Evolutionary conservation across 441 rosid species (phyloP).

Genomic region (Adansonia rubrostipa): DNA sequence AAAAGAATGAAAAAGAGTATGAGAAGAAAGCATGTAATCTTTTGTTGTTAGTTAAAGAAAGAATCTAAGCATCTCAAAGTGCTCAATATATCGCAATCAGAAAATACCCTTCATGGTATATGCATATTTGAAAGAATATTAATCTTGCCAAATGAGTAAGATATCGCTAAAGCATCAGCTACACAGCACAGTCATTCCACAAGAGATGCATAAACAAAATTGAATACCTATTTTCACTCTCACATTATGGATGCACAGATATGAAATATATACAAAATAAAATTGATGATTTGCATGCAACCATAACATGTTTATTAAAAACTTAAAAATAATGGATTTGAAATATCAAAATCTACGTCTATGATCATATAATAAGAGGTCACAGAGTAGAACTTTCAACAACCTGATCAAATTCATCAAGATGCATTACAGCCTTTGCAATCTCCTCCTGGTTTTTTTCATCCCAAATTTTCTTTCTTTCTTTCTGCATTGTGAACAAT

Average conservation of each 20-base stretch:
- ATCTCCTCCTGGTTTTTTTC: constrained; percentile 87
- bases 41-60: constrained; percentile 8
- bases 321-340: constrained; percentile 4
- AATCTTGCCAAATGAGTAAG: constrained; percentile 3
- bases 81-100: constrained; percentile 14
- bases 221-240: constrained; percentile 9
- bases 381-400: constrained; percentile 16
- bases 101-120: background rate
- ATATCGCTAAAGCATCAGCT: background rate
- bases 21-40: background rate
- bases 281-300: background rate
- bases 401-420: constrained; percentile 85
- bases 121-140: constrained; percentile 16
- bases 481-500: constrained; percentile 53
- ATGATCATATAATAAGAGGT: constrained; percentile 26
- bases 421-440: constrained; percentile 77
- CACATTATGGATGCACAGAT: constrained; percentile 15
- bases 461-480: constrained; percentile 90
- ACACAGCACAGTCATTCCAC: background rate
- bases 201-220: constrained; percentile 14
- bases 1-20: background rate
- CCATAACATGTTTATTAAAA: constrained; percentile 8
- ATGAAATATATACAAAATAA: background rate
- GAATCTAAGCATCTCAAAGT: constrained; percentile 15
- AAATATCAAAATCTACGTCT: background rate